A percentile compares a stretch with the other conserved stretches of the same genome.
phyloP scores from a whole-genome alignment of 1,139 yeast species.

The Entelexis paramagnoliae region DNA sequence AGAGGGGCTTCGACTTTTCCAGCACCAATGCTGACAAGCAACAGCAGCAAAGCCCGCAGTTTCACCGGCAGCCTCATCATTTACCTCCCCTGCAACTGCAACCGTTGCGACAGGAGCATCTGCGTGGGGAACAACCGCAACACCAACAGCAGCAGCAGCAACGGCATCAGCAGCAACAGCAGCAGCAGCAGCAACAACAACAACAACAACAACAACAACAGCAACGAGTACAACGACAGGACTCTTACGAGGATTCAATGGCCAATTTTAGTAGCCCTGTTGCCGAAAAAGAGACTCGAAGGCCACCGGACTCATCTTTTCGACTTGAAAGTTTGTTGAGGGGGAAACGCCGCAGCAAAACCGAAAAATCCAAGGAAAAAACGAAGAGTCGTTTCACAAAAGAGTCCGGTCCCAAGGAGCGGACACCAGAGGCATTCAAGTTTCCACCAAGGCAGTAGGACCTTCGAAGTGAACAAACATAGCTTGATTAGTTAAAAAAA shows the following conservation, averaged over 20 bases:
- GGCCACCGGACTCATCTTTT: slow-evolving; percentile 24
- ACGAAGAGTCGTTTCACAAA: not conserved
- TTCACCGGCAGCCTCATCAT: not conserved
- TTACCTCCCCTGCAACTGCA: not conserved
- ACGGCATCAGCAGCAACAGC: not conserved
- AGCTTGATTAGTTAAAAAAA: no score
- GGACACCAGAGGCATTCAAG: slow-evolving; percentile 19
- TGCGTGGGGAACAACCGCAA: not conserved
- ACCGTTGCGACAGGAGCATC: not conserved
- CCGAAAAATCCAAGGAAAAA: slow-evolving; percentile 15
- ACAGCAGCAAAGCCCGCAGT: not conserved
- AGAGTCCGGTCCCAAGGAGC: not conserved
- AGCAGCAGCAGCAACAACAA: not conserved
- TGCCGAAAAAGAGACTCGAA: not conserved
- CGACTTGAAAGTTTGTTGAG: slow-evolving; percentile 29
- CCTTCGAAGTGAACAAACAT: no score
- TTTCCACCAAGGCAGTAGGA: slow-evolving; percentile 20
- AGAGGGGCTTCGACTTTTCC: not conserved
- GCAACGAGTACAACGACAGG: not conserved
- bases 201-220: not conserved
- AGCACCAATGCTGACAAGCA: no score
- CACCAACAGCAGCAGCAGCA: not conserved
- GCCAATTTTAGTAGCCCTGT: not conserved
- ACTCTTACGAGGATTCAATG: not conserved
- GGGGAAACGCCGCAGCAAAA: slow-evolving; percentile 27